Conservation (phyloP, 2,329 filamentous ascomycete species). For the Hymenoscyphus linearis region DNA sequence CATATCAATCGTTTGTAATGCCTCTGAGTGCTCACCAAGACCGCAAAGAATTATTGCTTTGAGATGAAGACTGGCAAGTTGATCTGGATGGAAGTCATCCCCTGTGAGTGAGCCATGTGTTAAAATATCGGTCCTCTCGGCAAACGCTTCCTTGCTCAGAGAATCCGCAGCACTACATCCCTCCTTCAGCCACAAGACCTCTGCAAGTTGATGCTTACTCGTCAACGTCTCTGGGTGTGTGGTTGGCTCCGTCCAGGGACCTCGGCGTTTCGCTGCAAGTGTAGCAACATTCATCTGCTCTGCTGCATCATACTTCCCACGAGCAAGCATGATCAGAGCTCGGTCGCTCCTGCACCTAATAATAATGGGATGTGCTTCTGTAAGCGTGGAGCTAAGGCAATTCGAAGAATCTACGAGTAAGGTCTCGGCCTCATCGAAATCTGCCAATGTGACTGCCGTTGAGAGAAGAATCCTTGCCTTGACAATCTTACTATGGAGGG, state of each 20-base stretch:
- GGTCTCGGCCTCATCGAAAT: conserved; percentile 22
- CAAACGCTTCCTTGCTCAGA: conserved; percentile 19
- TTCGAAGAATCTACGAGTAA: conserved; percentile 19
- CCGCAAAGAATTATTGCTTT: conserved; percentile 24
- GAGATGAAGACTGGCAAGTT: conserved; percentile 24
- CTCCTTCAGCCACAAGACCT: conserved; percentile 19
- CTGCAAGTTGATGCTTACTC: conserved; percentile 24
- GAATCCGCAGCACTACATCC: conserved; percentile 23
- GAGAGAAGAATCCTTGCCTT: conserved; percentile 20
- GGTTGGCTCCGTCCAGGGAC: conserved; percentile 23
- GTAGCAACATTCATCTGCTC: conserved; percentile 20
- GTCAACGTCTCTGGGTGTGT: conserved; percentile 26
- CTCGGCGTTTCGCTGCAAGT: conserved; percentile 16
- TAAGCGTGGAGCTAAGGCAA: conserved; percentile 14
- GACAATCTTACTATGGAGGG: conserved; percentile 20
- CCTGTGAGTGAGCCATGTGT: conserved; percentile 21
- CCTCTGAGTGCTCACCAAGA: conserved; percentile 20
- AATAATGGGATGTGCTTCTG: conserved; percentile 21
- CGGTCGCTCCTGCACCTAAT: conserved; percentile 22
- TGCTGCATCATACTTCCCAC: conserved; percentile 24
- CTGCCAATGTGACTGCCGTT: conserved; percentile 16
- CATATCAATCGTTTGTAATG: conserved; percentile 22
- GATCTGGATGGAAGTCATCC: conserved; percentile 25
- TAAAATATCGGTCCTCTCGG: conserved; percentile 20
- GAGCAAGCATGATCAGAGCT: conserved; percentile 18